Base-by-base conservation (phyloP, 169 alveolate species). In the Eimeria maxima region DNA sequence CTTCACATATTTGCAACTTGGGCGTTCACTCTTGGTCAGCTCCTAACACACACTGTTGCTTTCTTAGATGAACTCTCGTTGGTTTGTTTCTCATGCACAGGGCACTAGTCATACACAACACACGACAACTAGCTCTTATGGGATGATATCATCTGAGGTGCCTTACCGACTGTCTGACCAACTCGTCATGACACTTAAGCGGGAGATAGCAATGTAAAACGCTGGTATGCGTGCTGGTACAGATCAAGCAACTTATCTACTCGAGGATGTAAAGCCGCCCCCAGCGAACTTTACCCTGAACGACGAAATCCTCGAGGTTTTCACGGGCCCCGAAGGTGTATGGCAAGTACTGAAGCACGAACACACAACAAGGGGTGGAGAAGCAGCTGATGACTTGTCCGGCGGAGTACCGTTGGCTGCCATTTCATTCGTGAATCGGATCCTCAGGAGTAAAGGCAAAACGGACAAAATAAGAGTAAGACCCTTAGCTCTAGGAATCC, bases 1-100 rank as follows among this genome's bases (percentile, higher is more conserved):
- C 80, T 90, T 18, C 71, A 90, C 80, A 57, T 74, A 55, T 90
- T 90, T n/a, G 88, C 87, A 20, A 45, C 95, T 7, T 90, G 90
- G 95, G 95, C 90, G 55, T 90, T 90, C 22, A 90, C 90, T 29
- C 74, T 73, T 33, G 95, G 95, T 90, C 20, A 20, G 95, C 42
- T 74, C 20, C 63, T 47, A 27, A 69, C 24, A 7, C 18, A 18
- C 47, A 29, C 0, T 11, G 47, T 3, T n/a, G 47, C 6, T 69
- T 69, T 24, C 47, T 4, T 69, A n/a, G 74, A 65, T 69, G 78
- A 18, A 69, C 0, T 69, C 3, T 69, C 13, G 47, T 29, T 69
- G 22, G 24, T 47, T 69, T 3, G 18, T 69, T 29, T 29, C 20
- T 11, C n/a, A n/a, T 29, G 4, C 29, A 13, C 24, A 69, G 78